Evolutionary conservation across 2,329 filamentous ascomycete genomes (phyloP), one percentile per base, ranked within the genome.

Genomic region (Magnaporthales sp.): DNA sequence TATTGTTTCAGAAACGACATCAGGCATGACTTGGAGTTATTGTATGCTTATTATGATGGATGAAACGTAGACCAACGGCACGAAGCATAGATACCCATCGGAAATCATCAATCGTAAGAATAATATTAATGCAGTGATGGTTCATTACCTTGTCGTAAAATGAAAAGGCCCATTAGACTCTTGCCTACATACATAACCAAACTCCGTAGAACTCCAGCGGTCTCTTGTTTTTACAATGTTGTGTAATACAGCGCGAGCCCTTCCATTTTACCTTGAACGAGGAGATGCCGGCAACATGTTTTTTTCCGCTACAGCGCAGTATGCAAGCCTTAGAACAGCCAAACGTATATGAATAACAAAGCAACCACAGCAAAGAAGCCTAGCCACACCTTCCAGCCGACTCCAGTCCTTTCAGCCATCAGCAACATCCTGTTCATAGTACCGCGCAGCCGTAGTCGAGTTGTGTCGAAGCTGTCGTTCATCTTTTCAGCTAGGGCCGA

Each of bases 361-460:
- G 90, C 86, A 22, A 98, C 91, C 46, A 89, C 91, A 6, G 87
- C 83, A 76, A 99, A 97, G 79, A 99, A 99, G 60, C 82, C 84
- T 65, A 97, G 77, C 95, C 95, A 99, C 67, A 93, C 91, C 78
- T 87, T 94, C 95, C 95, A 99, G 73, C 93, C 90, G 10, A 99
- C 89, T n/a, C 95, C 95, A 2, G 93, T 96, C 73, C 88, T 85
- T 80, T 98, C 87, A 4, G 95, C 95, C 95, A 99, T 99, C 66
- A 94, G 76, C 70, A 98, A 80, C 95, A 99, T 99, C 68, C 93
- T 84, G 76, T 92, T 97, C 95, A 99, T 98, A 22, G 96, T 98
- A 66, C 94, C 93, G 61, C 89, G 86, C 69, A 99, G 81, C 70
- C 91, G 86, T 65, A 93, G 80, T 38, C 93, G 83, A 66, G 94